Evolutionary conservation across 169 alveolate species (phyloP).

Genomic region (Cyclospora cayetanensis): DNA sequence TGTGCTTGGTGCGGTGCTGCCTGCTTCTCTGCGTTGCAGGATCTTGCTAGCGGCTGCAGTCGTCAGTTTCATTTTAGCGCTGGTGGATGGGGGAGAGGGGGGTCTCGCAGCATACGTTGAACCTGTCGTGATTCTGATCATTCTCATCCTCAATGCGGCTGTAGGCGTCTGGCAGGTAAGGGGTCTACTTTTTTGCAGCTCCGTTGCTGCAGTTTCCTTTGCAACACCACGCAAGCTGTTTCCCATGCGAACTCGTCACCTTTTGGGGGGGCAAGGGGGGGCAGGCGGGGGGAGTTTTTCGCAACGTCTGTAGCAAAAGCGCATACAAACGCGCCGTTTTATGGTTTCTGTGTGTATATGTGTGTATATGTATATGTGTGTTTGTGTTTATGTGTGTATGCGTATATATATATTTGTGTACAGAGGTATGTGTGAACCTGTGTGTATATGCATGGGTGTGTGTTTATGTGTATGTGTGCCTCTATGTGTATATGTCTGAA

Average conservation of each 20-base stretch:
- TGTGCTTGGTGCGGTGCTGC: not conserved
- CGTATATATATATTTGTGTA: not conserved
- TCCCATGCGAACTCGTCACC: too few species aligned
- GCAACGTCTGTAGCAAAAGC: too few species aligned
- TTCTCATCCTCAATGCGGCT: slow-evolving; percentile 95
- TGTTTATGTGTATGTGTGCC: not conserved
- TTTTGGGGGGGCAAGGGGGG: too few species aligned
- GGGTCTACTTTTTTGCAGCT: not conserved
- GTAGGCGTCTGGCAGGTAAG: slow-evolving; percentile 97
- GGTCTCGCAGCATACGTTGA: slow-evolving; percentile 96
- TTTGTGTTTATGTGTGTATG: too few species aligned
- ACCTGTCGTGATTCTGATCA: slow-evolving; percentile 96
- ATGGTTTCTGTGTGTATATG: too few species aligned
- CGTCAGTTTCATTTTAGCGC: slow-evolving; percentile 94
- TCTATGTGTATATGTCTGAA: not conserved
- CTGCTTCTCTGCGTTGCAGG: slow-evolving; percentile 6
- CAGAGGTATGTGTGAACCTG: not conserved
- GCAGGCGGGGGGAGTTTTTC: too few species aligned
- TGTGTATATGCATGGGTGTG: not conserved
- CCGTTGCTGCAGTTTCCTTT: too few species aligned
- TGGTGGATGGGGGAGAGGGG: slow-evolving; percentile 88
- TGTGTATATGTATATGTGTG: too few species aligned
- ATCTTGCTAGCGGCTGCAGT: slow-evolving; percentile 97
- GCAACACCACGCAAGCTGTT: too few species aligned
- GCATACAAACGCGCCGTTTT: too few species aligned